These are phyloP conservation scores for Pyrenula massariospora DNA, from an alignment of 495 filamentous ascomycete genomes.

Conservation along the genomic window DNA sequence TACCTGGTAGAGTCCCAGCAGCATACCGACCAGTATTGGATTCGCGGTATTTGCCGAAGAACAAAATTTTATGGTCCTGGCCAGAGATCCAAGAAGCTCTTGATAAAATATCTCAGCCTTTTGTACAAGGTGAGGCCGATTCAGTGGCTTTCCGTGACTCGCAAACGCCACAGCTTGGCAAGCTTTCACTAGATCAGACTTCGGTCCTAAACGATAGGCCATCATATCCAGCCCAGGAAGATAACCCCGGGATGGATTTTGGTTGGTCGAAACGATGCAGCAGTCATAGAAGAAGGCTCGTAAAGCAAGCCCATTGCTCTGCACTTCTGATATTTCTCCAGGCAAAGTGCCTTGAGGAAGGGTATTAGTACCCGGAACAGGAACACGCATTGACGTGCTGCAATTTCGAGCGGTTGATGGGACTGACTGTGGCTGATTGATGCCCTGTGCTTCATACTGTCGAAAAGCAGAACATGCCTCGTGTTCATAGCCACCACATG, in stretches of 20 bases:
- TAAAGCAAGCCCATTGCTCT: constrained; percentile 12
- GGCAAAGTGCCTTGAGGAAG: constrained; percentile 11
- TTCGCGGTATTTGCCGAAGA: constrained; percentile 5
- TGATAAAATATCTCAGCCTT: constrained; percentile 16
- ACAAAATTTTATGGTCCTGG: constrained; percentile 7
- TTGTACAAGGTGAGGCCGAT: constrained; percentile 9
- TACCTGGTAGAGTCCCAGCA: constrained; percentile 23
- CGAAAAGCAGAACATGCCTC: constrained; percentile 10
- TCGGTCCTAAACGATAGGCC: constrained; percentile 6
- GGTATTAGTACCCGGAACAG: constrained; percentile 9
- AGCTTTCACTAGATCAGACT: constrained; percentile 15
- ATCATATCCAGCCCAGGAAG: constrained; percentile 15
- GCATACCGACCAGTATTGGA: constrained; percentile 9
- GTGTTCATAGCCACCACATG: constrained; percentile 21
- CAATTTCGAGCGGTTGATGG: constrained; percentile 18
- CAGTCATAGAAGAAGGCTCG: constrained; percentile 22
- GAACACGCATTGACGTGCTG: constrained; percentile 10
- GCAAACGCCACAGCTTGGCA: constrained; percentile 17
- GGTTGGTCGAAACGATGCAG: constrained; percentile 10
- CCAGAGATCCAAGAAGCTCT: constrained; percentile 13
- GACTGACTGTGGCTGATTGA: neutral
- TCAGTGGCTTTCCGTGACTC: constrained; percentile 13
- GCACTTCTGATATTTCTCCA: constrained; percentile 9
- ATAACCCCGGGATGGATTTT: constrained; percentile 13
- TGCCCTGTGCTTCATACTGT: constrained; percentile 7